phyloP scores from a whole-genome alignment of 371 early-diverging fungal species.

The Mucor velutinosus region DNA sequence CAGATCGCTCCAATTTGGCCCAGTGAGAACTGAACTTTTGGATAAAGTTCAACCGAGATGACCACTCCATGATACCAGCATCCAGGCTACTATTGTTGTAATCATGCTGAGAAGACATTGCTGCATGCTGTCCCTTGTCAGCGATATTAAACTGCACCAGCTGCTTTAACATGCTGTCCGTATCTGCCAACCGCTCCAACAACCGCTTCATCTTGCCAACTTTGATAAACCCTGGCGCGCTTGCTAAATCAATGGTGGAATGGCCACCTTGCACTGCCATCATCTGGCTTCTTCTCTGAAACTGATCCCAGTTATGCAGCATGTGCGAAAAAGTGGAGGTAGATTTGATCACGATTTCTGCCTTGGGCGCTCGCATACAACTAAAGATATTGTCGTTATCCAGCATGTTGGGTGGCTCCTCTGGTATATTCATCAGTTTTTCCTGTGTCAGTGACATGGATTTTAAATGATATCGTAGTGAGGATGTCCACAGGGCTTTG shows the following conservation, averaged over 20 bases:
- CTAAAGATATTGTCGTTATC: constrained; percentile 31
- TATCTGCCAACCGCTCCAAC: constrained; percentile 65
- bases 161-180: constrained; percentile 67
- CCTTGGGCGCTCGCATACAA: constrained; percentile 44
- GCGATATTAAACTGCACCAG: constrained; percentile 61
- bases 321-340: constrained; percentile 49
- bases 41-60: constrained; percentile 6
- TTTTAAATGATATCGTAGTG: constrained; percentile 28
- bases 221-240: constrained; percentile 62
- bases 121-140: constrained; percentile 71
- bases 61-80: neutral
- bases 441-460: constrained; percentile 21
- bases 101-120: constrained; percentile 40
- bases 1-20: constrained; percentile 37
- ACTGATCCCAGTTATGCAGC: constrained; percentile 50
- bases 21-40: constrained; percentile 36
- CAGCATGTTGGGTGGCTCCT: neutral
- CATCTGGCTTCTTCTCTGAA: constrained; percentile 46
- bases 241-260: constrained; percentile 37
- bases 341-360: constrained; percentile 45
- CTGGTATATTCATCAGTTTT: constrained; percentile 21
- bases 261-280: constrained; percentile 48
- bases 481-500: constrained; percentile 47
- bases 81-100: neutral
- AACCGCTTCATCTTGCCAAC: constrained; percentile 67